Percentiles rank a stretch among this genome's conserved stretches.
These are phyloP conservation scores for Vitis rupestris DNA, from an alignment of 164 flowering plant species.

Conservation along the genomic window DNA sequence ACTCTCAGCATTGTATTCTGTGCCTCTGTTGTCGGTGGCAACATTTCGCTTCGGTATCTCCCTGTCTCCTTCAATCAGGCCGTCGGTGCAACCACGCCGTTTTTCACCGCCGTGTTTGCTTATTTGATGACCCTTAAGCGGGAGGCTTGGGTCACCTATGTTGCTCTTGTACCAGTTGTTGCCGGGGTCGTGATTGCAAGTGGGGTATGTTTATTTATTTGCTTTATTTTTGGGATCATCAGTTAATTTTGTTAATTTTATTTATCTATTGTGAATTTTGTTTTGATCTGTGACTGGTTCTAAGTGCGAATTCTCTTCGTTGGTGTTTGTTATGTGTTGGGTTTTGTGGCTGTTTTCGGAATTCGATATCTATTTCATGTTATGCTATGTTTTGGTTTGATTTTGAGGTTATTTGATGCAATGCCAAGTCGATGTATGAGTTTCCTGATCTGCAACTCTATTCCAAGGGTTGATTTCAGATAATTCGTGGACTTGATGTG, in stretches of 20 bases:
- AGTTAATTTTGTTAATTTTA: background rate
- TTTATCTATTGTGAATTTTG: too few relatives aligned
- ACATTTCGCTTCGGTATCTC: constrained; percentile 52
- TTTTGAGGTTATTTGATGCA: background rate
- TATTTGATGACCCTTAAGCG: constrained; percentile 62
- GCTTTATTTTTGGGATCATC: background rate
- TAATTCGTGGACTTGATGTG: background rate
- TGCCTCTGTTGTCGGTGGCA: constrained; percentile 75
- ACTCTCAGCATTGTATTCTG: constrained; percentile 67
- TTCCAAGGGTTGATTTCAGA: background rate
- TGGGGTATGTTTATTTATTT: constrained; percentile 47
- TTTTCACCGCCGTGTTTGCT: constrained; percentile 76
- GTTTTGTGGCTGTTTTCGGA: background rate
- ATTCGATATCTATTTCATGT: background rate
- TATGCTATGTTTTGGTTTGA: background rate
- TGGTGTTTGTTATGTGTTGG: too few relatives aligned
- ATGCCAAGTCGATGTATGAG: background rate
- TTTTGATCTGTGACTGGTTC: too few relatives aligned
- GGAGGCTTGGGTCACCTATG: constrained; percentile 80
- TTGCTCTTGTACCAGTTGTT: constrained; percentile 74
- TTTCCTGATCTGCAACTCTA: background rate
- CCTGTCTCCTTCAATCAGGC: constrained; percentile 87
- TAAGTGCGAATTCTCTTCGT: too few relatives aligned
- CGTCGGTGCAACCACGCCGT: constrained; percentile 81
- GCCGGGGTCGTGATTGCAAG: constrained; percentile 75